Percentiles rank a stretch among this genome's conserved stretches.
Conservation (phyloP, 257 asterid genomes). For the Orobanche coerulescens region DNA sequence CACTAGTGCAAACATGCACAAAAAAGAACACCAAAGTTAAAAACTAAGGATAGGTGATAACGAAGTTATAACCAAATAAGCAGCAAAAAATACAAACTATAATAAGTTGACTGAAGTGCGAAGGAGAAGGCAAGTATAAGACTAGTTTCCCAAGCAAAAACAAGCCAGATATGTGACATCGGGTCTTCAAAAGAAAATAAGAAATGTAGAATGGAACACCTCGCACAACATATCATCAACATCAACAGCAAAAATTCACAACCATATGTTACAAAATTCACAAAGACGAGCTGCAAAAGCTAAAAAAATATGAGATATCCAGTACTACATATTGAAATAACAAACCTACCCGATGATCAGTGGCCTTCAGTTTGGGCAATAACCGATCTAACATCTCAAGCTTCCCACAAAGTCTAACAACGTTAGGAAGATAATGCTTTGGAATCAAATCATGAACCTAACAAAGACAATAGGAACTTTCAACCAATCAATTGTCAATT, state of each 20-base stretch:
- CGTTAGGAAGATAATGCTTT: conserved; percentile 75
- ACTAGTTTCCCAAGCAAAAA: conserved; percentile 7
- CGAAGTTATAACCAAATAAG: not conserved
- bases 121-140: not conserved
- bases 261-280: conserved; percentile 10
- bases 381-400: conserved; percentile 97
- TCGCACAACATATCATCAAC: conserved; percentile 5
- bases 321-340: conserved; percentile 6
- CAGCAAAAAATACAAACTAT: not conserved
- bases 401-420: conserved; percentile 95
- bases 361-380: conserved; percentile 92
- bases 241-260: conserved; percentile 7
- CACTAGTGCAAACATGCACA: not conserved
- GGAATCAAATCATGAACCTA: conserved; percentile 92
- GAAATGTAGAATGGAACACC: conserved; percentile 1
- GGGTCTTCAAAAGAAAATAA: not conserved
- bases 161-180: not conserved
- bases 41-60: not conserved
- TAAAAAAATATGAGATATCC: conserved; percentile 11
- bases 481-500: conserved; percentile 5
- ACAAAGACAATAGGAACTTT: conserved; percentile 11
- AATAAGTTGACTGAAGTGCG: not conserved
- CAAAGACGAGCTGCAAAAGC: conserved; percentile 3
- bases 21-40: not conserved
- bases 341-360: conserved; percentile 86